Evolutionary conservation across 495 filamentous ascomycete species (phyloP).

Genomic region (Lasiosphaeris hirsuta): DNA sequence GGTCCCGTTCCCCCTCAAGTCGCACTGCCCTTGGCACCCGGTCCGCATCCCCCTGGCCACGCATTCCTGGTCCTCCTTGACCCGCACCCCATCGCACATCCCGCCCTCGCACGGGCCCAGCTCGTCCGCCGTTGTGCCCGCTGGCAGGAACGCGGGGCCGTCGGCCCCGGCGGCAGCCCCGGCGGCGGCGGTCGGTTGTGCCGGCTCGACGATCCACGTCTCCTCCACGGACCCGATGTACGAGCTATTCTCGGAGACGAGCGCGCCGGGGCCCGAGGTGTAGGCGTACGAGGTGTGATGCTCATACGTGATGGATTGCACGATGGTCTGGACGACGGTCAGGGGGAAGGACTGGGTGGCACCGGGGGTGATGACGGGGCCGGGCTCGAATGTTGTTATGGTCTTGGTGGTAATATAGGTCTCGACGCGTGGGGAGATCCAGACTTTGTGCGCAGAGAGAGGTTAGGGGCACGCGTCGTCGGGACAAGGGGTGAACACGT

Average conservation of each 20-base stretch:
- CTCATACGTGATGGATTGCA: constrained; percentile 5
- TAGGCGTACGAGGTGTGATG: not conserved
- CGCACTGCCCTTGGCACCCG: constrained; percentile 18
- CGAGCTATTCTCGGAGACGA: not conserved
- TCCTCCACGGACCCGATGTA: constrained; percentile 1
- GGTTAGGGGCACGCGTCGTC: not conserved
- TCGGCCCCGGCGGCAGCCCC: not conserved
- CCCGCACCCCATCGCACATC: not conserved
- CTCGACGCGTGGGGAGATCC: constrained; percentile 4
- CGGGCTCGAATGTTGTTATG: constrained; percentile 12
- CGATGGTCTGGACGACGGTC: constrained; percentile 8
- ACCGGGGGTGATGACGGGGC: not conserved
- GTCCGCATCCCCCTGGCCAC: constrained; percentile 7
- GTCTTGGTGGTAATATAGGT: constrained; percentile 10
- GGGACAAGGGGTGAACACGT: not conserved
- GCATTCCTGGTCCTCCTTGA: not conserved
- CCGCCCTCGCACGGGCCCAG: not conserved
- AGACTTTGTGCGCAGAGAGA: not conserved
- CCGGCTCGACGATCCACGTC: constrained; percentile 10
- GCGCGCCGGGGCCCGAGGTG: not conserved
- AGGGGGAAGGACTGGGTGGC: constrained; percentile 1
- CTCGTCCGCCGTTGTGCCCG: not conserved
- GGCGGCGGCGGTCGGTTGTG: not conserved
- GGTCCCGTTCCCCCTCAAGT: not conserved
- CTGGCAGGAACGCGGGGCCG: not conserved